Conservation (phyloP, 768 basidiomycete genomes). For the Auriculariales sp. region DNA sequence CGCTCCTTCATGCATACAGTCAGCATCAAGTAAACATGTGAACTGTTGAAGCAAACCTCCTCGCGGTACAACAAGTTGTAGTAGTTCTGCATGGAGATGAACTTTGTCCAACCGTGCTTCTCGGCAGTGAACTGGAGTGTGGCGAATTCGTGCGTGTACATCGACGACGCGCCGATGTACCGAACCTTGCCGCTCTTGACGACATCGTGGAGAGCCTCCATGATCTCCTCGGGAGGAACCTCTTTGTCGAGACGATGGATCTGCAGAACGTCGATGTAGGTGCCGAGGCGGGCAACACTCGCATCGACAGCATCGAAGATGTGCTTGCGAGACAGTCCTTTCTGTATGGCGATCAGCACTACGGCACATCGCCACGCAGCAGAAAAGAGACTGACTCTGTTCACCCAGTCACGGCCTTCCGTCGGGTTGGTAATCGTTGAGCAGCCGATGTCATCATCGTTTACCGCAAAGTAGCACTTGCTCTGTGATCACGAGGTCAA, state of each 20-base stretch:
- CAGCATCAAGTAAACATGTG: no score
- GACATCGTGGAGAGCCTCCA: conserved; percentile 37
- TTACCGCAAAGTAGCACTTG: not conserved
- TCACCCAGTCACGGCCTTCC: not conserved
- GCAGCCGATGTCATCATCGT: not conserved
- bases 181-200: conserved; percentile 34
- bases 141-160: conserved; percentile 15
- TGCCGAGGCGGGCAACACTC: conserved; percentile 24
- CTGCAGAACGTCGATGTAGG: conserved; percentile 30
- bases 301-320: conserved; percentile 32
- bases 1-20: conserved; percentile 29
- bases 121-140: not conserved
- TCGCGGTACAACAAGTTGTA: conserved; percentile 48
- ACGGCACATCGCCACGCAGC: no score
- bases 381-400: not conserved
- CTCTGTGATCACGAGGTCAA: not conserved
- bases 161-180: conserved; percentile 31
- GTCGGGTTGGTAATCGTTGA: not conserved
- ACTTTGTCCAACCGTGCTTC: conserved; percentile 14
- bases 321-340: conserved; percentile 16
- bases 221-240: conserved; percentile 29
- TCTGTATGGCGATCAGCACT: not conserved
- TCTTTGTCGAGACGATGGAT: conserved; percentile 27
- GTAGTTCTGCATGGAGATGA: conserved; percentile 61
- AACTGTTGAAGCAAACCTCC: no score